Evolutionary conservation across 2,329 filamentous ascomycete genomes (phyloP), one percentile per base, ranked within the genome.

Genomic region (Cyclaneusma minus): DNA sequence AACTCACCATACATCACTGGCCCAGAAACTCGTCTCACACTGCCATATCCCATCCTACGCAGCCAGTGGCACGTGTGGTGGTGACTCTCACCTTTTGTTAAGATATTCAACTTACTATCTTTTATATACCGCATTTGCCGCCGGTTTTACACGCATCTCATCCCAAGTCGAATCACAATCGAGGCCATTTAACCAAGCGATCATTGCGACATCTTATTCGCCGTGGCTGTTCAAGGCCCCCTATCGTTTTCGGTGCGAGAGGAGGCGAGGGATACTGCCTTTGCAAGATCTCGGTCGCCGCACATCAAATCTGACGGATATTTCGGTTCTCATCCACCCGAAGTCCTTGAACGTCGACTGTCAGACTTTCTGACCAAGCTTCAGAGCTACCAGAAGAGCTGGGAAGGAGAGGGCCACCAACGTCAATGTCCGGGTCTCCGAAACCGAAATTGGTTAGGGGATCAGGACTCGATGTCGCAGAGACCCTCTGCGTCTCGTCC

Each of bases 381-480:
- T 37, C 41, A 43, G 22, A 40, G 43, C 37, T 46, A 42, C 31
- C 44, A 47, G 36, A 37, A 47, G 38, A 45, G 38, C 40, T 44
- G 43, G 44, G 41, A 48, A 35, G 43, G 35, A 26, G 45, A 41
- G 40, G 43, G 39, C 31, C n/a, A n/a, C n/a, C 40, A 44, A 43
- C 41, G 58, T 68, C 67, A 60, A 73, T 73, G 68, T 64, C 52
- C 58, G 50, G 58, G 55, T 55, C 55, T 52, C 53, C 51, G 51
- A 50, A 57, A 54, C 53, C 52, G 54, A 47, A 53, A 52, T 52
- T 50, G 53, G 50, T 55, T 51, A 60, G 62, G 64, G 58, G 64
- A 66, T 53, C 59, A 60, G 62, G 55, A 55, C 57, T 62, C 65
- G 57, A 74, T 74, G 69, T 71, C 67, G 56, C 64, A 69, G 58